Evolutionary conservation across 495 filamentous ascomycete genomes (phyloP).

Genomic region (Amorphotheca resinae): DNA sequence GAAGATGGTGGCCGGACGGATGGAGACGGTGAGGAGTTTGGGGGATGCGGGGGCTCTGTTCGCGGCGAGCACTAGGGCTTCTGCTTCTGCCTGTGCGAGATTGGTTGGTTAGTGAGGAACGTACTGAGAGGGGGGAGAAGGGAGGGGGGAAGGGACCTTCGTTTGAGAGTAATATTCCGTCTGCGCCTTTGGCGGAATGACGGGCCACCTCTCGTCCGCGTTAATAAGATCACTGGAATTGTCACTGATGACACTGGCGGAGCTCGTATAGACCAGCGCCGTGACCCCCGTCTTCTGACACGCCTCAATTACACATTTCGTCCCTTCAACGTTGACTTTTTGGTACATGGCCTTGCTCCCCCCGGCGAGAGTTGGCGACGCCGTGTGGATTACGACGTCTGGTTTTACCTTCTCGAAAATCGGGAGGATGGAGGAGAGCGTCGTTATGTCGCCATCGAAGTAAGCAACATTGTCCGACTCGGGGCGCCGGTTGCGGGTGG

Average conservation of each 20-base stretch:
- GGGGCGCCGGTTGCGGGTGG: conserved; percentile 58
- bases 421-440: conserved; percentile 44
- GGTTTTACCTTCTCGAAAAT: conserved; percentile 62
- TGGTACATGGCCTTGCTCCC: conserved; percentile 47
- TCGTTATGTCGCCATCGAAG: conserved; percentile 79
- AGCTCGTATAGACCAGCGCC: conserved; percentile 91
- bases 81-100: conserved; percentile 70
- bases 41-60: conserved; percentile 57
- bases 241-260: conserved; percentile 77
- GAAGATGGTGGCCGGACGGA: conserved; percentile 84
- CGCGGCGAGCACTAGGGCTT: conserved; percentile 69
- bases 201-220: conserved; percentile 78
- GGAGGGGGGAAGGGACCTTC: conserved; percentile 49
- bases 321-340: conserved; percentile 91
- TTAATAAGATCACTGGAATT: conserved; percentile 70
- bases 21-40: conserved; percentile 58
- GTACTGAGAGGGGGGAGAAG: neutral
- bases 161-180: conserved; percentile 87
- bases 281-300: conserved; percentile 67
- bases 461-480: conserved; percentile 58
- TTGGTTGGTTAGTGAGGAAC: neutral
- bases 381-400: conserved; percentile 90
- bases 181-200: conserved; percentile 56
- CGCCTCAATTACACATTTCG: conserved; percentile 62
- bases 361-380: conserved; percentile 51